Percentiles rank a stretch among this genome's conserved stretches.
These are phyloP conservation scores for Myotisia sp. DNA, from an alignment of 2,329 filamentous ascomycete genomes.

Conservation along the genomic window DNA sequence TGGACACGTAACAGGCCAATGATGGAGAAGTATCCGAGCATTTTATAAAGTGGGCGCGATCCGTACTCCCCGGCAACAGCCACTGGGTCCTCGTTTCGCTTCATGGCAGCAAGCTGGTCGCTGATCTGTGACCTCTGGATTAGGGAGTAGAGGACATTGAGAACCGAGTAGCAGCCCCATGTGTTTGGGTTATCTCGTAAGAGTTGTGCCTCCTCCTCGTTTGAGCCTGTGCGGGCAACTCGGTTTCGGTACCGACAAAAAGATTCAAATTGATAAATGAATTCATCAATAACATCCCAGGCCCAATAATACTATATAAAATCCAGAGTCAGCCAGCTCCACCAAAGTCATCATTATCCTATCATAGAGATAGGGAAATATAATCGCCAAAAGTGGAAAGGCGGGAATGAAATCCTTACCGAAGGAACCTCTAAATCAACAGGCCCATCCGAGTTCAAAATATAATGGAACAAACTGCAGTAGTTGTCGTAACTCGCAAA, in stretches of 20 bases:
- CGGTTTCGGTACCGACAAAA: slow-evolving; percentile 95
- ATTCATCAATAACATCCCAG: slow-evolving; percentile 99
- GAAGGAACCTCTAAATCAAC: slow-evolving; percentile 94
- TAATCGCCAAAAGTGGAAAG: slow-evolving; percentile 4
- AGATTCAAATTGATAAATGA: slow-evolving; percentile 99
- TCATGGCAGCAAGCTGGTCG: slow-evolving; percentile 89
- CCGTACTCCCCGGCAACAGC: slow-evolving; percentile 91
- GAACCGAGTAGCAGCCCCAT: slow-evolving; percentile 98
- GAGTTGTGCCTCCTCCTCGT: slow-evolving; percentile 81
- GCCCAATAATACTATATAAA: slow-evolving; percentile 82
- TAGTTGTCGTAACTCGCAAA: slow-evolving; percentile 99
- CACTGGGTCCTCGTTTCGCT: slow-evolving; percentile 78
- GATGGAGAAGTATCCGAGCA: slow-evolving; percentile 99
- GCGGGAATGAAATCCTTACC: slow-evolving; percentile 45
- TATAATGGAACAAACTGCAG: slow-evolving; percentile 98
- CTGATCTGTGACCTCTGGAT: slow-evolving; percentile 97
- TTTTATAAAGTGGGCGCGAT: slow-evolving; percentile 83
- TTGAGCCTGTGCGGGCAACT: slow-evolving; percentile 64
- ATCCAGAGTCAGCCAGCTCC: not conserved
- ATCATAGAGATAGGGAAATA: not conserved
- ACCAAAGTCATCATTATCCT: not conserved
- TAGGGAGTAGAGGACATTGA: slow-evolving; percentile 97
- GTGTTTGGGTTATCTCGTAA: slow-evolving; percentile 96
- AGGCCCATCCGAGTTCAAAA: slow-evolving; percentile 97
- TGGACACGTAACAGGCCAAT: slow-evolving; percentile 93